Conservation (phyloP, 208 protist species). For the Wallacemonas sp. region DNA sequence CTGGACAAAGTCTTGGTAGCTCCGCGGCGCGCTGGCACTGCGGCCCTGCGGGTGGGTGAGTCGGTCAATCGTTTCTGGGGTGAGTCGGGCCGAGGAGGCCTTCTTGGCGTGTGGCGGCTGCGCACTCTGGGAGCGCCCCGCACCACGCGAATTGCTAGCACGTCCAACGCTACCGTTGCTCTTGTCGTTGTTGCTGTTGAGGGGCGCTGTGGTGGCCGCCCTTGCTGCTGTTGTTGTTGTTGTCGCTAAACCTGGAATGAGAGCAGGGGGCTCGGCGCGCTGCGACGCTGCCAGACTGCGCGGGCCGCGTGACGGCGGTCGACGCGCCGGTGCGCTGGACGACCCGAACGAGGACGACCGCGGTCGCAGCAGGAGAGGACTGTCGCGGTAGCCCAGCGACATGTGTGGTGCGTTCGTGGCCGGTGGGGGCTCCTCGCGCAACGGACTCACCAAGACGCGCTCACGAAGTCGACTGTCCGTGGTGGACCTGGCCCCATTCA, state of each 20-base stretch:
- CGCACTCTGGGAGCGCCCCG: too few relatives aligned
- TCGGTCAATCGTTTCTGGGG: constrained; percentile 21
- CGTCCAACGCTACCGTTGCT: too few relatives aligned
- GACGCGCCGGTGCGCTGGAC: too few relatives aligned
- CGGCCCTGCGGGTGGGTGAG: constrained; percentile 24
- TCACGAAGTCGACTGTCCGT: neutral
- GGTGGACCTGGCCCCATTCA: too few relatives aligned
- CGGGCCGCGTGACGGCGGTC: too few relatives aligned
- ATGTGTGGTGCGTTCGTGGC: neutral
- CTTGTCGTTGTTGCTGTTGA: too few relatives aligned
- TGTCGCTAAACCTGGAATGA: too few relatives aligned
- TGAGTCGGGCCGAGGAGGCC: constrained; percentile 11
- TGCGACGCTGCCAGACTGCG: too few relatives aligned
- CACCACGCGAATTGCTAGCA: too few relatives aligned
- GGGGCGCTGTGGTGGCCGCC: neutral
- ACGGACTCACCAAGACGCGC: constrained; percentile 6
- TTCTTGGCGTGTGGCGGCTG: neutral
- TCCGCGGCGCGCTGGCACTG: constrained; percentile 4
- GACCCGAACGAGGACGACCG: neutral
- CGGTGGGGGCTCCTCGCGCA: neutral
- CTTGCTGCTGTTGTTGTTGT: neutral
- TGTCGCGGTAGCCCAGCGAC: neutral
- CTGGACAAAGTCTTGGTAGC: neutral
- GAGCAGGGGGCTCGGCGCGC: too few relatives aligned
- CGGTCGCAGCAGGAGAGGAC: neutral